Conservation (phyloP, 148 eudicot genomes). For the Rhododendron ferrugineum region DNA sequence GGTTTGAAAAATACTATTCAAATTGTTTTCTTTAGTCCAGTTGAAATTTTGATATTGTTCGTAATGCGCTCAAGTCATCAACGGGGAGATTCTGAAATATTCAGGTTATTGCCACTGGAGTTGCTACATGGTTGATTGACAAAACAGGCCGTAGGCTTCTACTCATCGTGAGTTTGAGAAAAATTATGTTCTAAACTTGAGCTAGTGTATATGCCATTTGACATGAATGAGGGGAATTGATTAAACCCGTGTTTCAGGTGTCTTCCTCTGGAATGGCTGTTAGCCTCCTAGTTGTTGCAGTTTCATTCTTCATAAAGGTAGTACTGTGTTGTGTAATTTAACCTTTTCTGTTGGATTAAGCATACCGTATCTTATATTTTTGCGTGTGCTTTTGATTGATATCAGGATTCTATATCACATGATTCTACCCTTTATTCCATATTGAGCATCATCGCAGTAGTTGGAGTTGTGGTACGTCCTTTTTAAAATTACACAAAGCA, state of each 20-base stretch:
- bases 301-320: constrained; percentile 79
- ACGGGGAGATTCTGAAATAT: constrained; percentile 1
- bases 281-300: constrained; percentile 67
- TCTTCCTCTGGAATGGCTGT: constrained; percentile 72
- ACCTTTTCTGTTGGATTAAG: not conserved
- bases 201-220: not conserved
- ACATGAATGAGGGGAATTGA: not conserved
- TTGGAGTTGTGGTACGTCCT: constrained; percentile 84
- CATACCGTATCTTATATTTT: not conserved
- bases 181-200: not conserved
- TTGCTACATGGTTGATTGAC: constrained; percentile 85
- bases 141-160: constrained; percentile 89
- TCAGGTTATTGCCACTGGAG: constrained; percentile 78
- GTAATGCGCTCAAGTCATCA: not conserved
- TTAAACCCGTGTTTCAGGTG: constrained; percentile 34
- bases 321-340: not conserved
- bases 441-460: constrained; percentile 57
- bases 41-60: not conserved
- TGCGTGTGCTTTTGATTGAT: not conserved
- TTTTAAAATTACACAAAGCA: not conserved
- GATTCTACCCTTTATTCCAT: constrained; percentile 51
- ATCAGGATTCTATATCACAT: constrained; percentile 43
- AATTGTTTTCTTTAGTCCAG: not conserved
- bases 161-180: constrained; percentile 61
- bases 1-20: not conserved